Evolutionary conservation across 2,329 filamentous ascomycete genomes (phyloP), one percentile per base, ranked within the genome.

Genomic region (Aspergillus novofumigatus): DNA sequence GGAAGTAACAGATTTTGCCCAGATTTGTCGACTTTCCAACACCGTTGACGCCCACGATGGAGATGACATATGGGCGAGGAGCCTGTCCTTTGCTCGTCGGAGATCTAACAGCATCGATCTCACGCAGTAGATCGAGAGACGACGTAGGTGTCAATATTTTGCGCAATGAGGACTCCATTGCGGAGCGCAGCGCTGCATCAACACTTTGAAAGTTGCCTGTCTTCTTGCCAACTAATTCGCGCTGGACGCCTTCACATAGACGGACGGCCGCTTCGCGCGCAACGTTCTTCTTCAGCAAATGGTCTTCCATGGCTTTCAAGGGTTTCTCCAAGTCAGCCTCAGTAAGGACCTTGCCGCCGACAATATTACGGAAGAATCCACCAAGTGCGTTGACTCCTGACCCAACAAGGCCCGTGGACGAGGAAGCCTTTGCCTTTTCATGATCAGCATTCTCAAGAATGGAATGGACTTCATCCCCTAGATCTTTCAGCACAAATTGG

Each of bases 11-110:
- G 64, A 99, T 96, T 76, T 99, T 99, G 74, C 91, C 93, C 41
- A 99, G 82, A 72, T 97, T 97, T 53, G 94, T 99, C 17, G 92
- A 97, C 78, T 99, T 99, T 70, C 94, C 94, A 41, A 99, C 94
- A 54, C 94, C 94, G 73, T 99, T 99, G 71, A 99, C 94, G 60
- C 94, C 94, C 47, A 99, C 94, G 60, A 99, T 96, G 56, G 92
- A 97, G 72, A 99, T 95, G 68, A 97, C 93, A 72, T 97, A 99
- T 47, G 94, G 94, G 3, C 94, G 88, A 21, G 83, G 76, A 58
- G 84, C 79, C 59, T 86, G 80, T 29, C 86, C 86, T 3, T 86
- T 83, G 23, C 78, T 80, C 0, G 87, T 78, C 1, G 90, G 87
- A 10, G 84, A 80, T 6, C 86, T 88, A 60, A 95, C 85, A 48